Evolutionary conservation across 805 yeast species (phyloP).

Genomic region (Zygotorulaspora danielsina): DNA sequence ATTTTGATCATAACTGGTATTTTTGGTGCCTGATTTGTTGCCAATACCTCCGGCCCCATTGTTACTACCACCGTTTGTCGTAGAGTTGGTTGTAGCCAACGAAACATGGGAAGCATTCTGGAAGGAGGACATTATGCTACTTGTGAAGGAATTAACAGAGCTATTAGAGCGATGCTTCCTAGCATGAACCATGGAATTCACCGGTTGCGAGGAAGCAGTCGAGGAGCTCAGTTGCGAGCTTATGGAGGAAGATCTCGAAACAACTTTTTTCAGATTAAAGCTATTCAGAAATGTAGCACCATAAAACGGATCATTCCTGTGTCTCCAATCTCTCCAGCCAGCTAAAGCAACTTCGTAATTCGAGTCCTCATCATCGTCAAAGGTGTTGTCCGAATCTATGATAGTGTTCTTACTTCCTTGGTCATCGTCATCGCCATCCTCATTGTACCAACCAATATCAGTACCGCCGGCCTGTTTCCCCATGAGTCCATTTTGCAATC

Average conservation of each 20-base stretch:
- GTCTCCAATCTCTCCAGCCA: conserved; percentile 92
- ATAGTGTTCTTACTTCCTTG: not conserved
- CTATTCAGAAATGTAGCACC: conserved; percentile 38
- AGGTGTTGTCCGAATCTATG: conserved; percentile 9
- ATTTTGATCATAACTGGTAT: not conserved
- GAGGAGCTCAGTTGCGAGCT: conserved; percentile 16
- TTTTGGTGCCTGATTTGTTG: not conserved
- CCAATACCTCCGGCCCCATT: not conserved
- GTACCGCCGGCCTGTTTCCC: conserved; percentile 1
- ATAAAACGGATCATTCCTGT: conserved; percentile 65
- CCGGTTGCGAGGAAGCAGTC: conserved; percentile 4
- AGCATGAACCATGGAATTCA: conserved; percentile 4
- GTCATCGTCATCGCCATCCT: conserved; percentile 16
- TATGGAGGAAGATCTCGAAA: conserved; percentile 26
- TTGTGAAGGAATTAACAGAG: conserved; percentile 30
- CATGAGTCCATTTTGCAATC: conserved; percentile 37
- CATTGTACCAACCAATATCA: not conserved
- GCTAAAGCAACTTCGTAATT: conserved; percentile 46
- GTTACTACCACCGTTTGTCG: conserved; percentile 6
- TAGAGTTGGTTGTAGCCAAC: conserved; percentile 12
- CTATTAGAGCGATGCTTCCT: conserved; percentile 28
- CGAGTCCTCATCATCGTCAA: conserved; percentile 10
- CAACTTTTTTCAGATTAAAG: conserved; percentile 20
- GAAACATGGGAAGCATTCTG: conserved; percentile 25
- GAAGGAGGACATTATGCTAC: conserved; percentile 32